phyloP scores from a whole-genome alignment of 805 yeast genomes.

The Debaryomyces hansenii region DNA sequence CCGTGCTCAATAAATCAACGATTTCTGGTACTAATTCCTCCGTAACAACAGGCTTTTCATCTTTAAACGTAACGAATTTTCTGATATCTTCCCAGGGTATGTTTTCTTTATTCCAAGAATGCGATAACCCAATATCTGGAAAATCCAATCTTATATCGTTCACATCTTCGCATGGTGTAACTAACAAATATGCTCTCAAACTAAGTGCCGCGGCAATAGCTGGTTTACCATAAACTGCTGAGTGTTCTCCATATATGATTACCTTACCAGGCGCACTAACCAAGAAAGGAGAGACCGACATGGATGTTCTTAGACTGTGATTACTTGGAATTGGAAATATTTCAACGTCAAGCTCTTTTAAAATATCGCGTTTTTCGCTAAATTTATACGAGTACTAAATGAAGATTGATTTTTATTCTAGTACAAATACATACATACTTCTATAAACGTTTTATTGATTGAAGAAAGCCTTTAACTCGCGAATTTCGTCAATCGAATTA shows the following conservation, averaged over 20 bases:
- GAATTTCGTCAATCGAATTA: slow-evolving; percentile 36
- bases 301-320: not conserved
- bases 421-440: not conserved
- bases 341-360: no score
- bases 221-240: slow-evolving; percentile 90
- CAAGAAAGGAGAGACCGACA: slow-evolving; percentile 50
- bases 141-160: slow-evolving; percentile 62
- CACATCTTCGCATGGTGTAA: slow-evolving; percentile 44
- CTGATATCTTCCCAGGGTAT: slow-evolving; percentile 59
- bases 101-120: slow-evolving; percentile 59
- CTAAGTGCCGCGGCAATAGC: slow-evolving; percentile 96
- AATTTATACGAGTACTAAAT: no score
- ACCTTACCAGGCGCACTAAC: slow-evolving; percentile 97
- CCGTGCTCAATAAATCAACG: slow-evolving; percentile 45
- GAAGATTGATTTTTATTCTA: no score
- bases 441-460: slow-evolving; percentile 5
- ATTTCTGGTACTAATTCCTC: slow-evolving; percentile 63
- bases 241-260: slow-evolving; percentile 94
- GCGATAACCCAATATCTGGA: slow-evolving; percentile 74
- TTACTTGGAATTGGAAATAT: not conserved
- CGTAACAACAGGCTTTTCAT: slow-evolving; percentile 32
- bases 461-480: slow-evolving; percentile 32
- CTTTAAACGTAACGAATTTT: slow-evolving; percentile 15
- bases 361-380: no score
- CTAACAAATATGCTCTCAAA: slow-evolving; percentile 77